Evolutionary conservation across 129 eudicot genomes (phyloP).

Genomic region (Flaveria brownii): DNA sequence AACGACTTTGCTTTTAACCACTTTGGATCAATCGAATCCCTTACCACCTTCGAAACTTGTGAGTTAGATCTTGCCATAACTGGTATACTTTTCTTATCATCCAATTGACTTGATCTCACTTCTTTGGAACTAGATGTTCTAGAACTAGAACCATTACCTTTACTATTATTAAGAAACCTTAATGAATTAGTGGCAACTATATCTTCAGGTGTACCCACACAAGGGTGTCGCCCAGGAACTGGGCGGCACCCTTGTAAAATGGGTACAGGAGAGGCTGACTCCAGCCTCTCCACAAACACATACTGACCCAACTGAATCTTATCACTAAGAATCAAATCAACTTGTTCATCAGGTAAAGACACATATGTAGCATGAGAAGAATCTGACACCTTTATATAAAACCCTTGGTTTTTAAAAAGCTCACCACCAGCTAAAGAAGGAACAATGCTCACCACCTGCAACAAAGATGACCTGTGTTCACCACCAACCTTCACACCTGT

Average conservation of each 20-base stretch:
- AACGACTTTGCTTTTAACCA: slow-evolving; percentile 44
- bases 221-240: slow-evolving; percentile 87
- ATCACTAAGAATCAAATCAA: slow-evolving; percentile 80
- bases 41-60: slow-evolving; percentile 43
- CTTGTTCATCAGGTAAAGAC: slow-evolving; percentile 77
- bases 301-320: slow-evolving; percentile 88
- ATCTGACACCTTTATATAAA: slow-evolving; percentile 91
- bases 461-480: slow-evolving; percentile 72
- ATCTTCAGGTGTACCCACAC: slow-evolving; percentile 90
- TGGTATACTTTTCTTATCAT: slow-evolving; percentile 31
- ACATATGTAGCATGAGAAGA: slow-evolving; percentile 97
- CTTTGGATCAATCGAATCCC: slow-evolving; percentile 47
- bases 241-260: slow-evolving; percentile 76
- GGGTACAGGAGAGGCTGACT: slow-evolving; percentile 80
- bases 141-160: slow-evolving; percentile 36
- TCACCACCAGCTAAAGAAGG: slow-evolving; percentile 87
- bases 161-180: slow-evolving; percentile 54
- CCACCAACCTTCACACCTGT: slow-evolving; percentile 89
- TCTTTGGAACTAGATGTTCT: slow-evolving; percentile 2
- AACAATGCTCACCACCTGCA: slow-evolving; percentile 90
- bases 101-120: slow-evolving; percentile 33
- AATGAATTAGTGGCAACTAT: slow-evolving; percentile 84
- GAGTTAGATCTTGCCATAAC: slow-evolving; percentile 61
- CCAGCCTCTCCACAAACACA: slow-evolving; percentile 71
- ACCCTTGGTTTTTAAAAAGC: slow-evolving; percentile 78